Conservation (phyloP, 1,284 basidiomycete genomes). For the Marasmius sp. region DNA sequence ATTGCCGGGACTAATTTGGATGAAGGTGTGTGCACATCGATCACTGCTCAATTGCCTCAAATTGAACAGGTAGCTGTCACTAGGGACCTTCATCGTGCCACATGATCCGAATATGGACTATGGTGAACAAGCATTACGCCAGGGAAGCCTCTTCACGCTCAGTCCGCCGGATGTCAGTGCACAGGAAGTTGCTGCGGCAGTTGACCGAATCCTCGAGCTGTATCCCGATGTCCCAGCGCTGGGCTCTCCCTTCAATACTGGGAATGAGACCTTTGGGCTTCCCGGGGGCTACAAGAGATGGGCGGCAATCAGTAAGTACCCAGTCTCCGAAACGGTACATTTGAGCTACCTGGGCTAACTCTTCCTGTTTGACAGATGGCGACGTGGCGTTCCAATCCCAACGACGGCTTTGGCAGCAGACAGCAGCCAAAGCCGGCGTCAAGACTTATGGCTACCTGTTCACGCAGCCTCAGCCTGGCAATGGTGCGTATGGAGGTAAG, state of each 20-base stretch:
- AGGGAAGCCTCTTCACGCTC: constrained; percentile 24
- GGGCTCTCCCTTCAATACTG: constrained; percentile 31
- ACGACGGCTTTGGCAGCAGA: constrained; percentile 40
- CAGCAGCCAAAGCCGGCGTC: constrained; percentile 36
- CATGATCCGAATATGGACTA: not conserved
- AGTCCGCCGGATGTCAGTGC: constrained; percentile 28
- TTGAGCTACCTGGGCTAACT: not conserved
- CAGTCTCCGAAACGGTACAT: not conserved
- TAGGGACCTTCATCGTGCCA: not conserved
- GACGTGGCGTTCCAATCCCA: constrained; percentile 43
- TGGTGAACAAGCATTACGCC: constrained; percentile 17
- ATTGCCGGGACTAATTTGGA: constrained; percentile 48
- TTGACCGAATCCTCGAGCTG: constrained; percentile 16
- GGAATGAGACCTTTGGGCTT: constrained; percentile 29
- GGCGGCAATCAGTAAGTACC: constrained; percentile 22
- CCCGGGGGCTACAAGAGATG: constrained; percentile 25
- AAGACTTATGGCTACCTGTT: constrained; percentile 49
- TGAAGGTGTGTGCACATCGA: constrained; percentile 35
- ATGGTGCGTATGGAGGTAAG: constrained; percentile 33
- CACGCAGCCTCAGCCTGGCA: constrained; percentile 37
- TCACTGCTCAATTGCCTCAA: not conserved
- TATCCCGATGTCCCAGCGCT: constrained; percentile 30
- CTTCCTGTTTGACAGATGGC: constrained; percentile 27
- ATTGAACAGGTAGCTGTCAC: not conserved
- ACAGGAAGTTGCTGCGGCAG: not conserved